Base-by-base conservation (phyloP, 768 basidiomycete genomes). In the Auricularia cornea region DNA sequence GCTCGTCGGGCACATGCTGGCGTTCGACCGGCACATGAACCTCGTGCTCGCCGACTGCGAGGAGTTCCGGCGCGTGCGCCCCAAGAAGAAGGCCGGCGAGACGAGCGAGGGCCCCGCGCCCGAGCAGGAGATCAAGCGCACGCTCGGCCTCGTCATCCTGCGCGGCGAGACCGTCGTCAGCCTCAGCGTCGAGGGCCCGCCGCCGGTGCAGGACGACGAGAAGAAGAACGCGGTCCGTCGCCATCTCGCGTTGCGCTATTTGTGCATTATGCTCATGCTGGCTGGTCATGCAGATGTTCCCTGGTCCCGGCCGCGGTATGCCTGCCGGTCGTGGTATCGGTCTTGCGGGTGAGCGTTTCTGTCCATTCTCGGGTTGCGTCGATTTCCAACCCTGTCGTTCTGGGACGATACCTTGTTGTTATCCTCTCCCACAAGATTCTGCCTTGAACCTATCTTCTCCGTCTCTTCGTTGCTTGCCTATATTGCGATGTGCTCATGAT, bases 1-100 rank as follows among this genome's bases (percentile, higher is more conserved):
- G 63, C 80, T 98, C 70, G 93, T 92, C 56, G 97, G 97, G 48
- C 97, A 98, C 79, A 97, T 98, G 92, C 89, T 99, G 74, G 97
- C 97, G 60, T 99, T 98, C 74, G 97, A 99, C 80, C 89, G 92
- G 72, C 97, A 99, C 77, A 99, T 98, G 97, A 99, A 99, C 78
- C 82, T 99, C 69, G 97, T 99, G 54, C 79, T 99, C 62, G 94
- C 96, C 18, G 97, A 98, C 70, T 98, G 95, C 72, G 97, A 99
- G 76, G 97, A 99, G 77, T 99, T 98, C 73, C 80, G 97, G 70
- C 86, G 90, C 67, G 87, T 98, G 48, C 80, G 90, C 67, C 89
- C 90, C 41, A 98, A 98, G 82, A 94, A 94, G 80, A 91, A 96
- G 79, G 72, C 84, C 16, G 91, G 90, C 30, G 87, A 86, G 77